Percentiles rank a stretch among this genome's conserved stretches.
phyloP scores from a whole-genome alignment of 148 eudicot species.

The Fagopyrum tataricum region DNA sequence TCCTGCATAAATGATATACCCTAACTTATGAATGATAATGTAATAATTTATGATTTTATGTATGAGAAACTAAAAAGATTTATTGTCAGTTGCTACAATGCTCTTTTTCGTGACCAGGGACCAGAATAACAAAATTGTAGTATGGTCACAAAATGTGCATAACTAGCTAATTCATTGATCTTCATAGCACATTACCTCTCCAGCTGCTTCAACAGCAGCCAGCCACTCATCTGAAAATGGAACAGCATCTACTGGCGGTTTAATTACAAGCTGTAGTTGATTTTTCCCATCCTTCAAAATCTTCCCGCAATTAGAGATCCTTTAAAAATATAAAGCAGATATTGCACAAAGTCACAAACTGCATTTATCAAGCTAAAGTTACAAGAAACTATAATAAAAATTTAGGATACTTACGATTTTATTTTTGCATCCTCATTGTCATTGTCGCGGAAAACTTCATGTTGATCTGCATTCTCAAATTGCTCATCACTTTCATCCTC shows the following conservation, averaged over 20 bases:
- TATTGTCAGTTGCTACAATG: not conserved
- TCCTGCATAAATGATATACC: conserved; percentile 46
- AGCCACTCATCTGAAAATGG: conserved; percentile 99
- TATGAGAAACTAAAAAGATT: not conserved
- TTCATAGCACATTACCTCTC: conserved; percentile 59
- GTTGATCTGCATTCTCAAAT: conserved; percentile 4
- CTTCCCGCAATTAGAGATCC: conserved; percentile 33
- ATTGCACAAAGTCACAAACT: not conserved
- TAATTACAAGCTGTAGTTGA: conserved; percentile 17
- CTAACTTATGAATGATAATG: conserved; percentile 7
- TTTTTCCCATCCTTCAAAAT: conserved; percentile 26
- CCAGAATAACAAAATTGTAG: not conserved
- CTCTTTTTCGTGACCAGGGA: not conserved
- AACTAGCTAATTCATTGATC: not conserved
- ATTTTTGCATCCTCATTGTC: conserved; percentile 16
- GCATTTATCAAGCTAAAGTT: not conserved
- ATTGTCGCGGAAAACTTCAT: conserved; percentile 7
- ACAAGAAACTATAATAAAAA: not conserved
- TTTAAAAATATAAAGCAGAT: not conserved
- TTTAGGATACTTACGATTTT: conserved; percentile 25
- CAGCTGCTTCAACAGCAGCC: conserved; percentile 96
- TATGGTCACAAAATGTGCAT: not conserved
- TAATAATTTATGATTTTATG: not conserved
- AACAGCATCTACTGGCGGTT: conserved; percentile 48
- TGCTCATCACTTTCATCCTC: conserved; percentile 16